These are phyloP conservation scores for Exophiala bonariae DNA, from an alignment of 2,329 filamentous ascomycete species.

Conservation along the genomic window DNA sequence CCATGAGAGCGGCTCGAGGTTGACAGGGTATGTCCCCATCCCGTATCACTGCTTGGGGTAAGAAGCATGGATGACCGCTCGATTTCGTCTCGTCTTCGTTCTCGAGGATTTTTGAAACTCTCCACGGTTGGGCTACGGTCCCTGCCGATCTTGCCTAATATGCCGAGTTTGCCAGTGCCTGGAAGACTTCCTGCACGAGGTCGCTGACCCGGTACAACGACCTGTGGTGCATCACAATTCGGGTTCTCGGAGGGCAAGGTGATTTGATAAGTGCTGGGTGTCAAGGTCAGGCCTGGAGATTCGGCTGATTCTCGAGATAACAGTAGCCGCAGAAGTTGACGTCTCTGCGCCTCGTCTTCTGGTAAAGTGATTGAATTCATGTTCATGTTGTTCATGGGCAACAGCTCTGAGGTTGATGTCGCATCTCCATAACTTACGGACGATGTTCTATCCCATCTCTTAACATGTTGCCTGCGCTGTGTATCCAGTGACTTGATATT, in stretches of 20 bases:
- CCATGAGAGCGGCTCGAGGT: not conserved
- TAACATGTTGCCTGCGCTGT: slow-evolving; percentile 19
- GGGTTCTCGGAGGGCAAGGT: slow-evolving; percentile 26
- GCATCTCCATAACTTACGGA: slow-evolving; percentile 19
- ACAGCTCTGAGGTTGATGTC: slow-evolving; percentile 18
- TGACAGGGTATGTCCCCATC: slow-evolving; percentile 13
- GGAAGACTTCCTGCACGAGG: slow-evolving; percentile 24
- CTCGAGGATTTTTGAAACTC: slow-evolving; percentile 23
- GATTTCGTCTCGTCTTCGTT: slow-evolving; percentile 25
- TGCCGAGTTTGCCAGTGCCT: slow-evolving; percentile 17
- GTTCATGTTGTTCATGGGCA: slow-evolving; percentile 10
- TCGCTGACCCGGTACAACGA: slow-evolving; percentile 8
- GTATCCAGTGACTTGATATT: slow-evolving; percentile 23
- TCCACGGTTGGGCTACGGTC: slow-evolving; percentile 19
- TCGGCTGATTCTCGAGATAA: slow-evolving; percentile 32
- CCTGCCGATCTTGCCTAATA: slow-evolving; percentile 12
- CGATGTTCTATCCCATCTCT: slow-evolving; percentile 12
- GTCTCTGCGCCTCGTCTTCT: slow-evolving; percentile 42
- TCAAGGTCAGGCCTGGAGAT: slow-evolving; percentile 30
- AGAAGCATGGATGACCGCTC: slow-evolving; percentile 20
- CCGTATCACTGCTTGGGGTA: slow-evolving; percentile 9
- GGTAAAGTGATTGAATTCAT: slow-evolving; percentile 14
- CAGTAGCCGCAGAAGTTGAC: slow-evolving; percentile 37
- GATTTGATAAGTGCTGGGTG: slow-evolving; percentile 32
- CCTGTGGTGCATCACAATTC: slow-evolving; percentile 7